A percentile compares a stretch with the other conserved stretches of the same genome.
Conservation (phyloP, 148 eudicot genomes). For the Fagopyrum esculentum region DNA sequence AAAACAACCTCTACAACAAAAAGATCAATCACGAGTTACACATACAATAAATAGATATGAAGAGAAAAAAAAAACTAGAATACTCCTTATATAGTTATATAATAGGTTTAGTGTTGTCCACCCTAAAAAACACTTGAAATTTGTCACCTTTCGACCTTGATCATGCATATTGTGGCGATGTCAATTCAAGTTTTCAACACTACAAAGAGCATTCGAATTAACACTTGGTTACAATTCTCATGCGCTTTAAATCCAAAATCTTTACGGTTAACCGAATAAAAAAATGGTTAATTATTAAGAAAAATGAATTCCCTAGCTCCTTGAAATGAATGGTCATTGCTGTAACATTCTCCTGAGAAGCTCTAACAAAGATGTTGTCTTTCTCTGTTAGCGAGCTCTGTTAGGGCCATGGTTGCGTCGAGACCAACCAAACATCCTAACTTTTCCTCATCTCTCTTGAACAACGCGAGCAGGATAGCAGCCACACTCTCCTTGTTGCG, state of each 20-base stretch:
- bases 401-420: conserved; percentile 54
- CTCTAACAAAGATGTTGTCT: conserved; percentile 71
- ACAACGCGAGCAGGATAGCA: conserved; percentile 65
- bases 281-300: neutral
- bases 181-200: too few relatives aligned
- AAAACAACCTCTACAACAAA: too few relatives aligned
- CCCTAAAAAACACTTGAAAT: too few relatives aligned
- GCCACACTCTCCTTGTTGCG: conserved; percentile 70
- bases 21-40: too few relatives aligned
- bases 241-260: conserved; percentile 22
- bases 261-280: conserved; percentile 14
- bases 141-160: too few relatives aligned
- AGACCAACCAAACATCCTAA: conserved; percentile 55
- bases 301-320: too few relatives aligned
- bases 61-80: too few relatives aligned
- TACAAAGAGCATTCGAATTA: too few relatives aligned
- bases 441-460: conserved; percentile 64
- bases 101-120: too few relatives aligned
- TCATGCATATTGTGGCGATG: too few relatives aligned
- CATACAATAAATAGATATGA: too few relatives aligned
- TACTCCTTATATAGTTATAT: too few relatives aligned
- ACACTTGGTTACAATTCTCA: conserved; percentile 9
- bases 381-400: conserved; percentile 60
- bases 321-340: conserved; percentile 13
- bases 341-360: conserved; percentile 45